Base-by-base conservation (phyloP, 1,139 yeast genomes). In the Yamadazyma diospyri region DNA sequence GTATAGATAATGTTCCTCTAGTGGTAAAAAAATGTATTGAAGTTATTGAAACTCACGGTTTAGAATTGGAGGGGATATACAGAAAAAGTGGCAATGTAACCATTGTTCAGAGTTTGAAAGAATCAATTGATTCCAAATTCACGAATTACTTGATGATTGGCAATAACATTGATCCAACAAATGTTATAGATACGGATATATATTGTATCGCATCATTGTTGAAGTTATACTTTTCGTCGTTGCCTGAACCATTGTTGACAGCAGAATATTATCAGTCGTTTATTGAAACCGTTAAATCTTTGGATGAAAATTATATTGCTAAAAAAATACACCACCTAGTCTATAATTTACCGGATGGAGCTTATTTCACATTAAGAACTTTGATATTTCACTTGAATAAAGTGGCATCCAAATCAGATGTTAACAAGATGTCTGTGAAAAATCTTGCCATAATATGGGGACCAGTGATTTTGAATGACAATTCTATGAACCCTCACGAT, bases 361-460 rank as follows among this genome's bases (percentile, higher is more conserved):
- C 94, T 37, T 92, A 92, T 57, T 88, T 95, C 64, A 89, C 97
- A 0, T 69, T 92, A 46, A 68, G 97, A 47, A 78, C 87, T 24
- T 65, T 92, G 42, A 67, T 88, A 4, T 86, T 89, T 68, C 98
- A 92, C 56, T 72, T 92, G 44, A 80, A 83, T 46, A 75, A 81
- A 34, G 81, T 92, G 6, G 78, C 83, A 20, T 72, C 75, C 16
- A 71, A 79, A 39, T 81, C 80, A 49, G 67, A 71, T 10, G 50
- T 61, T 23, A 87, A 87, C 51, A 71, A 94, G 52, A 92, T 92
- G 98, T 78, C 80, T 29, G 69, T 80, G 34, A 81, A 80, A 49
- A 81, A 82, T 37, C 59, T 89, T 47, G 83, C 94, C 29, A 84
- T 84, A 31, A 87, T 89, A 32, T 92, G 98, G 97, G 97, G 97